Evolutionary conservation across 306 rosid species (phyloP).

Genomic region (Astragalus glycyphyllos): DNA sequence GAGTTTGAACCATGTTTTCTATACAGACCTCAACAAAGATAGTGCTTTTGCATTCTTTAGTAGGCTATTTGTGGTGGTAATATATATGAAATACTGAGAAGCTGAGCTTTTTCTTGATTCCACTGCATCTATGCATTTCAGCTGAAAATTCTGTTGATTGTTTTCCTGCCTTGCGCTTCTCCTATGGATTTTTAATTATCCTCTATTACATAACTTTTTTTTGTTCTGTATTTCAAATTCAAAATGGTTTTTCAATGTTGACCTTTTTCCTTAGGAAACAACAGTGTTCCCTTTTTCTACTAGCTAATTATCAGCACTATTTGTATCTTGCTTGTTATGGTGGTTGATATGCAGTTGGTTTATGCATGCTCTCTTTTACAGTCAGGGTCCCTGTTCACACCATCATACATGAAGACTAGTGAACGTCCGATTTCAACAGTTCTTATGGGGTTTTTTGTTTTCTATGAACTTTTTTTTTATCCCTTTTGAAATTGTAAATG

Average conservation of each 20-base stretch:
- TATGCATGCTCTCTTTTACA: conserved; percentile 46
- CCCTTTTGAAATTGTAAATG: conserved; percentile 2
- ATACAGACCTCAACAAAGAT: not conserved
- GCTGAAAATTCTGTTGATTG: not conserved
- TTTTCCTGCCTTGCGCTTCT: not conserved
- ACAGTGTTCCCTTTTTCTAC: not conserved
- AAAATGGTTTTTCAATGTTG: not conserved
- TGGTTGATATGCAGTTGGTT: conserved; percentile 39
- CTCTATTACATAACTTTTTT: not conserved
- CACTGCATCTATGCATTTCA: not conserved
- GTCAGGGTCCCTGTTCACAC: conserved; percentile 52
- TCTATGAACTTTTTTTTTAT: conserved; percentile 19
- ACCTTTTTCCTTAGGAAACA: conserved; percentile 6
- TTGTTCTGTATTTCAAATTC: not conserved
- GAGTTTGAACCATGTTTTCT: conserved; percentile 31
- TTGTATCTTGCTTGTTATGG: conserved; percentile 22
- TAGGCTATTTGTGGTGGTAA: not conserved
- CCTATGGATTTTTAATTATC: not conserved
- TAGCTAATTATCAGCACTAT: not conserved
- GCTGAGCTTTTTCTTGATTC: conserved; percentile 13
- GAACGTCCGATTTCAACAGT: conserved; percentile 51
- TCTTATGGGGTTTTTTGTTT: conserved; percentile 44
- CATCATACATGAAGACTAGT: conserved; percentile 49
- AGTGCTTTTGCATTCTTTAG: conserved; percentile 7
- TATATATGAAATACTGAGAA: not conserved